phyloP scores from a whole-genome alignment of 768 basidiomycete species.

The Amanita muscaria region DNA sequence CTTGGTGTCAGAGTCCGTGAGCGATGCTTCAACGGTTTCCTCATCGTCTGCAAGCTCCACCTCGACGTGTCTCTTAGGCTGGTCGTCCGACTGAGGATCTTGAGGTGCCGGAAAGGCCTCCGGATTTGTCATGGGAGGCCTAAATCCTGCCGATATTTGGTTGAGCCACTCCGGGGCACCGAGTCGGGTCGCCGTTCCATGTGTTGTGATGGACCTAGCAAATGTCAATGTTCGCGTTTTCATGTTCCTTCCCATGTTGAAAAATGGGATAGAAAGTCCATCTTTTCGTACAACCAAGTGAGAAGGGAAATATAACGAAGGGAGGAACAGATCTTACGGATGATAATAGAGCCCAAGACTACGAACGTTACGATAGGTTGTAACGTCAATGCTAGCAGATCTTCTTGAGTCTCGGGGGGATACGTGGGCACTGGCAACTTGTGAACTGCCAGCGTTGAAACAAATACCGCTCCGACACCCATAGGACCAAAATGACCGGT shows the following conservation, averaged over 20 bases:
- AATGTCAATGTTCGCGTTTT: constrained; percentile 7
- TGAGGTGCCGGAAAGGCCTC: neutral
- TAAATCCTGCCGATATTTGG: constrained; percentile 2
- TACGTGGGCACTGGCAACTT: constrained; percentile 46
- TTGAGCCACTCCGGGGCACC: constrained; percentile 4
- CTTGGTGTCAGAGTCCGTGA: too few relatives aligned
- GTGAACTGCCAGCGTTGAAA: constrained; percentile 63
- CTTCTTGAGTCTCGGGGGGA: constrained; percentile 61
- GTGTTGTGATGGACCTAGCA: neutral
- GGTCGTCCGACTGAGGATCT: neutral
- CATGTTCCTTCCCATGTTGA: constrained; percentile 38
- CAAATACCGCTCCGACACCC: constrained; percentile 90
- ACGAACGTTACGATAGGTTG: constrained; percentile 85
- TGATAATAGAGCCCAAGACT: constrained; percentile 78
- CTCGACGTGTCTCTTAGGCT: too few relatives aligned
- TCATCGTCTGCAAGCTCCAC: too few relatives aligned
- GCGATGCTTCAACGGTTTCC: too few relatives aligned
- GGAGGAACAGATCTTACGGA: constrained; percentile 39
- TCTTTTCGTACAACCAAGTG: constrained; percentile 34
- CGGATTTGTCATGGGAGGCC: neutral
- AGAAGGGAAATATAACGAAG: neutral
- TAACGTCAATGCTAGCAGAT: constrained; percentile 62
- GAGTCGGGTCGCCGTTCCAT: neutral
- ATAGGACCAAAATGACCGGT: constrained; percentile 91
- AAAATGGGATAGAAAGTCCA: constrained; percentile 63